These are phyloP conservation scores for Collariella sp. DNA, from an alignment of 495 filamentous ascomycete species.

Conservation along the genomic window DNA sequence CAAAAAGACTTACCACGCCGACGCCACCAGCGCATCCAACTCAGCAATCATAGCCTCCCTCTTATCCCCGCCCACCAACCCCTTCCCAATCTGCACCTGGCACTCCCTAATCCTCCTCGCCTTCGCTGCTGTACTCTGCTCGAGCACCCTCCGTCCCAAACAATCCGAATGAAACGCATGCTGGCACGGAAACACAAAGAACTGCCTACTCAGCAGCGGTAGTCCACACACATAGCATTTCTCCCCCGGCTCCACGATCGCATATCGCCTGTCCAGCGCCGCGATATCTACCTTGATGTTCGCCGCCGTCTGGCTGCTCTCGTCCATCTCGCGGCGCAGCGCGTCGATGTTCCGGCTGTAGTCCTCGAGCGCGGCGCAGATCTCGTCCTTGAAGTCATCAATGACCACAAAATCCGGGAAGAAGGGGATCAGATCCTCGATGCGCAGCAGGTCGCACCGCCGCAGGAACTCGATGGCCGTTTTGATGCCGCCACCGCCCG, in stretches of 20 bases:
- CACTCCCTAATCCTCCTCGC: slow-evolving; percentile 74
- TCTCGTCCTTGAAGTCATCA: slow-evolving; percentile 97
- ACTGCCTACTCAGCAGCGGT: slow-evolving; percentile 78
- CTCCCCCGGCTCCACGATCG: slow-evolving; percentile 94
- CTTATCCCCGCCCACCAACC: slow-evolving; percentile 51
- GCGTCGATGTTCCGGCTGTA: slow-evolving; percentile 84
- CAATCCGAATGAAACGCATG: slow-evolving; percentile 97
- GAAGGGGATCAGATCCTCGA: slow-evolving; percentile 95
- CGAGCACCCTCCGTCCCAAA: slow-evolving; percentile 71
- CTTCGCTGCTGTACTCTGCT: slow-evolving; percentile 62
- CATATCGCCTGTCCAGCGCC: slow-evolving; percentile 76
- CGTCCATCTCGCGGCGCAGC: slow-evolving; percentile 94
- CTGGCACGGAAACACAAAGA: slow-evolving; percentile 97
- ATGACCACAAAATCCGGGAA: slow-evolving; percentile 99
- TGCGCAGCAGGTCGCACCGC: slow-evolving; percentile 81
- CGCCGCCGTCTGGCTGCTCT: slow-evolving; percentile 71
- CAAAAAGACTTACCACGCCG: slow-evolving; percentile 35
- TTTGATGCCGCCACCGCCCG: slow-evolving; percentile 82
- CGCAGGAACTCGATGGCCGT: slow-evolving; percentile 89
- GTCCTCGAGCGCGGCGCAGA: slow-evolving; percentile 84
- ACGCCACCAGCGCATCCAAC: slow-evolving; percentile 76
- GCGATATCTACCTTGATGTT: slow-evolving; percentile 84
- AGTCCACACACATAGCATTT: slow-evolving; percentile 80
- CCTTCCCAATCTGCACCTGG: slow-evolving; percentile 68
- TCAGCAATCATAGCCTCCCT: slow-evolving; percentile 81